Evolutionary conservation across 352 stramenopile species (phyloP), one percentile per base, ranked within the genome.

Genomic region (Peronospora belbahrii): DNA sequence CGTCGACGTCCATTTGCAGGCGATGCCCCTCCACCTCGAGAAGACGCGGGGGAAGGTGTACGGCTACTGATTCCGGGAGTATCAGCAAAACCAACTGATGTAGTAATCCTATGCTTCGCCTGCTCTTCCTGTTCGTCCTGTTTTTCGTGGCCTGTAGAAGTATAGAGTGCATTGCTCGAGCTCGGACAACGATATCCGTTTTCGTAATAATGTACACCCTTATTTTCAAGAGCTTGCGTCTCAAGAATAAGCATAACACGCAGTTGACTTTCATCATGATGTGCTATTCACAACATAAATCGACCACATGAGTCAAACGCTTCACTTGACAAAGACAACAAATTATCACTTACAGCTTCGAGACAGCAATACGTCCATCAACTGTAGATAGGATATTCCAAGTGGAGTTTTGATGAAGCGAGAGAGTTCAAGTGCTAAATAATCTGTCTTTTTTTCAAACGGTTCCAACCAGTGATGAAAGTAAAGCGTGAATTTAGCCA

Each of bases 401-500:
- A 88, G 67, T 6, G 80, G 77, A 0, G 70, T 87, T 33, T 72
- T 76, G 36, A 88, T 83, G 52, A 85, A 83, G 2, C 75, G 73
- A 18, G 69, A 83, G 13, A 92, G 65, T 36, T 88, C 70, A 4
- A 67, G 66, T n/a, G 74, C 61, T 25, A 85, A 56, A 17, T 82
- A 74, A 20, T 81, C 65, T 6, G 76, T 60, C 25, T 76, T 76
- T 10, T 67, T 75, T 48, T 89, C 77, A 24, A 88, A 74, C 10
- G 74, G 63, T 10, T 82, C 68, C 7, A 92, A 65, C 80, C 80
- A 92, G 3, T 61, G 62, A 42, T 88, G 69, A 42, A 89, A 89
- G 54, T 89, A 92, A 6, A 92, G 59, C 50, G 80, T 76, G 52
- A 83, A 89, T 53, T 91, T 92, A 44, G 80, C 77, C 17, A 92